phyloP scores from a whole-genome alignment of 2,329 filamentous ascomycete genomes.

The Xylaria sp. region DNA sequence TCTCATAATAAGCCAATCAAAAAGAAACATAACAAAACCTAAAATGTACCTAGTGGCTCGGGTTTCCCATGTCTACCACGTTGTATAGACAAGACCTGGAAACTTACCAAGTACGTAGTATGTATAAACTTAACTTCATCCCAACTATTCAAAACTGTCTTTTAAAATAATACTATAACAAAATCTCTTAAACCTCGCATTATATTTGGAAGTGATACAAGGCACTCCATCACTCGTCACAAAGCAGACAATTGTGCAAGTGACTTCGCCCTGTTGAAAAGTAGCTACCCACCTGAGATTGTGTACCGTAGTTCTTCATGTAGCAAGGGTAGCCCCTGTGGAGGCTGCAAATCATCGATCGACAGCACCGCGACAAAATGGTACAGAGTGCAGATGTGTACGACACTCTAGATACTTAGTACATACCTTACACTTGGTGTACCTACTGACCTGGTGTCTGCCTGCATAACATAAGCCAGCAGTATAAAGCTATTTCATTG shows the following conservation, averaged over 20 bases:
- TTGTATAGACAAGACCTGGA: too few relatives aligned
- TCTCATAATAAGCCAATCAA: neutral
- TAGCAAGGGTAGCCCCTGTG: constrained; percentile 21
- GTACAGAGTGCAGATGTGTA: constrained; percentile 18
- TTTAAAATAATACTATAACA: neutral
- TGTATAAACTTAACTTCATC: neutral
- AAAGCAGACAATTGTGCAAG: neutral
- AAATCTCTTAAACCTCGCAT: neutral
- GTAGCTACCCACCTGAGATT: too few relatives aligned
- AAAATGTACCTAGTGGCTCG: neutral
- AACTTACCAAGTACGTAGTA: neutral
- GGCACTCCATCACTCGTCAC: neutral
- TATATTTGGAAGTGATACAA: neutral
- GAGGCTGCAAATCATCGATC: constrained; percentile 33
- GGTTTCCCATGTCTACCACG: too few relatives aligned
- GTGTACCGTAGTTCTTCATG: neutral
- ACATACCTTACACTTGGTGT: too few relatives aligned
- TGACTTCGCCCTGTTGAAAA: neutral
- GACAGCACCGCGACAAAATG: constrained; percentile 26
- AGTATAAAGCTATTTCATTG: neutral
- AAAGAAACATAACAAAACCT: neutral
- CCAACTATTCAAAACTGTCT: neutral
- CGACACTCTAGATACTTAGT: too few relatives aligned
- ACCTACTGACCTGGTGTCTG: too few relatives aligned
- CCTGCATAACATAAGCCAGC: neutral